Base-by-base conservation (phyloP, 495 filamentous ascomycete genomes). In the Hyaloscypha hepaticicola region DNA sequence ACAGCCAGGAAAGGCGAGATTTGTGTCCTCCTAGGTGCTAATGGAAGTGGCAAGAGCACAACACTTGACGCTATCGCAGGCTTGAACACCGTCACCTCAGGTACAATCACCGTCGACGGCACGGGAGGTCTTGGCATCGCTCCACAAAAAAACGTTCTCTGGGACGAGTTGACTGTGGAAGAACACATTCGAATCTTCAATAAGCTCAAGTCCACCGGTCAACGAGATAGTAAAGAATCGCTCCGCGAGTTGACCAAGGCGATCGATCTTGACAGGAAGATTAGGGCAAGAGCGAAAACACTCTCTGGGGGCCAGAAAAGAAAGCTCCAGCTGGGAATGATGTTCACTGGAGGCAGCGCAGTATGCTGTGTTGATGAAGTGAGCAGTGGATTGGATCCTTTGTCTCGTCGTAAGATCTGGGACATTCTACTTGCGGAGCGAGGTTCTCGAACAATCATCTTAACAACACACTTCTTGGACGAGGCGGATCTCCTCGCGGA, bases 321-420 rank as follows among this genome's bases (percentile, higher is more conserved):
- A 25, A 96, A 96, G 74, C 77, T 94, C n/a, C 92, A 96, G 71
- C 82, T 96, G 11, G 88, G 88, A n/a, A 92, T 94, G 85, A 96
- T 95, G 91, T 85, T 96, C 59, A 92, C 90, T 26, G 92, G 92
- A 45, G 92, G 91, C 21, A 90, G 87, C 64, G 84, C 82, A 19
- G 86, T 96, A 7, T 96, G 92, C 74, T 93, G 90, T 73, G 88
- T 96, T 8, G 92, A 96, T 71, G 92, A 96, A 71, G 91, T 94
- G 5, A 91, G 87, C 16, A 88, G 85, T 56, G 92, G 92, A 6
- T 77, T 96, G 11, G 92, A 96, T 70, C 91, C 92, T 0, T 79
- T 96, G 16, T 88, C 85, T 48, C 78, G 92, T 19, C 77, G 91
- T 11, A 96, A 93, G 74, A 89, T 96, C 59, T 96, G 92, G 92